Evolutionary conservation across 1,139 yeast species (phyloP).

Genomic region (Candida dubliniensis): DNA sequence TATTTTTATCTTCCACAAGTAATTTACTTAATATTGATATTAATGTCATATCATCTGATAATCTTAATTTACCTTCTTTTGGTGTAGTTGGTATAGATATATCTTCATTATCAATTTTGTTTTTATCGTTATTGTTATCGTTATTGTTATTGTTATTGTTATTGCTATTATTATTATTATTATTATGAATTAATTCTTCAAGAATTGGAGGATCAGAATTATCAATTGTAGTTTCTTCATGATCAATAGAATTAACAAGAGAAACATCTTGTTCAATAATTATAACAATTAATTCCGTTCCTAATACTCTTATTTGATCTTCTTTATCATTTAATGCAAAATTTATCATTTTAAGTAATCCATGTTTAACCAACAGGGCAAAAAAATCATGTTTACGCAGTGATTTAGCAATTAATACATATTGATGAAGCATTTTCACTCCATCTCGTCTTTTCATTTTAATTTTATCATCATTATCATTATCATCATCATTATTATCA

Average conservation of each 20-base stretch:
- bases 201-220: slow-evolving; percentile 32
- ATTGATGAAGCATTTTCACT: slow-evolving; percentile 76
- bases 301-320: slow-evolving; percentile 60
- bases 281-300: slow-evolving; percentile 78
- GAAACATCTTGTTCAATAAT: slow-evolving; percentile 84
- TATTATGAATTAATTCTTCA: slow-evolving; percentile 4
- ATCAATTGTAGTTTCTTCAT: slow-evolving; percentile 34
- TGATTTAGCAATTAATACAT: slow-evolving; percentile 70
- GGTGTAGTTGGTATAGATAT: slow-evolving; percentile 19
- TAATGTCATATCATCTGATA: slow-evolving; percentile 62
- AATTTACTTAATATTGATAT: slow-evolving; percentile 61
- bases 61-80: slow-evolving; percentile 28
- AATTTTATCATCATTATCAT: slow-evolving; percentile 11
- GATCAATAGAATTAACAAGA: slow-evolving; percentile 49
- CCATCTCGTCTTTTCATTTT: slow-evolving; percentile 56
- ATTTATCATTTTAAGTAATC: slow-evolving; percentile 67
- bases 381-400: slow-evolving; percentile 71
- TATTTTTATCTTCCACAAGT: slow-evolving; percentile 60
- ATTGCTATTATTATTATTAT: neutral
- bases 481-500: slow-evolving; percentile 9
- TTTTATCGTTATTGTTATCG: too few relatives aligned
- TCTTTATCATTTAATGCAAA: slow-evolving; percentile 64
- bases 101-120: too few relatives aligned
- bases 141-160: slow-evolving; percentile 7
- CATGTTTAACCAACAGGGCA: slow-evolving; percentile 60